These are phyloP conservation scores for Proliferodiscus dingleyae DNA, from an alignment of 2,329 filamentous ascomycete species.

Conservation along the genomic window DNA sequence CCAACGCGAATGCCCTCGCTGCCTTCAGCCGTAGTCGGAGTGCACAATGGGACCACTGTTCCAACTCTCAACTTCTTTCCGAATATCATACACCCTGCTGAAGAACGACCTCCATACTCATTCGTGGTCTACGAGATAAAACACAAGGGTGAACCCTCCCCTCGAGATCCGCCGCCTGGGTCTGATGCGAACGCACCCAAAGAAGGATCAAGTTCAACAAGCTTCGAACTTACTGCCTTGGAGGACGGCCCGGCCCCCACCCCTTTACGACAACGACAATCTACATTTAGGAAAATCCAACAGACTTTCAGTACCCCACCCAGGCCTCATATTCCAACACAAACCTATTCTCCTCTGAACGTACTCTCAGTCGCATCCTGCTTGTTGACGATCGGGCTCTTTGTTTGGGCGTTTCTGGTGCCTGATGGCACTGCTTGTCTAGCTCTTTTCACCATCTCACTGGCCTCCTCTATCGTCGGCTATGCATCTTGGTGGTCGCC, in stretches of 20 bases:
- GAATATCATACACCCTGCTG: constrained; percentile 54
- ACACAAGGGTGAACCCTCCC: constrained; percentile 32
- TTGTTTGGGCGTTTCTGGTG: constrained; percentile 39
- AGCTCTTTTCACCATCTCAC: constrained; percentile 47
- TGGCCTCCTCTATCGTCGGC: constrained; percentile 50
- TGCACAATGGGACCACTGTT: constrained; percentile 50
- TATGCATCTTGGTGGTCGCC: constrained; percentile 55
- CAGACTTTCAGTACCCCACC: constrained; percentile 26
- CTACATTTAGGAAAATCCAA: constrained; percentile 17
- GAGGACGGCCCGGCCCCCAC: constrained; percentile 10
- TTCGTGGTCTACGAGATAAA: constrained; percentile 46
- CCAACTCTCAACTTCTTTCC: constrained; percentile 57
- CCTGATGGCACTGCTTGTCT: constrained; percentile 47
- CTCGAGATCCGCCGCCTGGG: neutral
- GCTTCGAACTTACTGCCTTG: constrained; percentile 9
- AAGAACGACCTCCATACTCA: constrained; percentile 42
- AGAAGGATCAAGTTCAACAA: constrained; percentile 26
- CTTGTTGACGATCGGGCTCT: constrained; percentile 43
- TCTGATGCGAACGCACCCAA: neutral
- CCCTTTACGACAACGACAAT: constrained; percentile 9
- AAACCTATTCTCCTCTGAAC: constrained; percentile 47
- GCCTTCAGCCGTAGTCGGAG: constrained; percentile 51
- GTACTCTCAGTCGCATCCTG: constrained; percentile 48
- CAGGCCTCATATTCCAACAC: constrained; percentile 45
- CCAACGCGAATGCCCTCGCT: constrained; percentile 52